Conservation (phyloP, 441 rosid genomes). For the Sinapis alba region DNA sequence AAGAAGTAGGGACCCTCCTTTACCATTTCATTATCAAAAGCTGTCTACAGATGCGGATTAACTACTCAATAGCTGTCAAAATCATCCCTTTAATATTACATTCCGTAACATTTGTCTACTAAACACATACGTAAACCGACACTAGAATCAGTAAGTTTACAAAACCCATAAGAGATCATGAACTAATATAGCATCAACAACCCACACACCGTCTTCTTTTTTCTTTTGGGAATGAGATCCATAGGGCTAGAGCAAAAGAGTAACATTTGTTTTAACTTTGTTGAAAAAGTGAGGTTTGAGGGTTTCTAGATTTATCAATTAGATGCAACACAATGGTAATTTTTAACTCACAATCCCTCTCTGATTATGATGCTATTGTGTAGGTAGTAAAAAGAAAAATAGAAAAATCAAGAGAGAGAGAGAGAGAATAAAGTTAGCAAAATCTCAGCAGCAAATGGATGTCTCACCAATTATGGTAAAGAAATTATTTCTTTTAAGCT, state of each 20-base stretch:
- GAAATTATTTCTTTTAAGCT: conserved; percentile 6
- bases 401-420: not conserved
- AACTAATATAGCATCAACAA: not conserved
- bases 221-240: not conserved
- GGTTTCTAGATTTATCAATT: conserved; percentile 21
- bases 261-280: not conserved
- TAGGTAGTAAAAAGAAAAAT: conserved; percentile 1
- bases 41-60: conserved; percentile 5
- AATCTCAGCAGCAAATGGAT: conserved; percentile 8
- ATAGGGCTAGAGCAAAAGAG: not conserved
- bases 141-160: not conserved
- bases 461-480: conserved; percentile 14
- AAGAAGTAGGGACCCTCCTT: conserved; percentile 41
- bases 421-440: conserved; percentile 4
- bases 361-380: not conserved
- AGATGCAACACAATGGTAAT: conserved; percentile 2
- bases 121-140: conserved; percentile 4
- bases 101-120: conserved; percentile 23
- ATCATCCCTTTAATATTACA: conserved; percentile 4
- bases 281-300: conserved; percentile 16
- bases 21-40: conserved; percentile 11
- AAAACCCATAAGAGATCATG: conserved; percentile 15
- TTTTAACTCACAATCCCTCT: not conserved
- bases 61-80: conserved; percentile 11
- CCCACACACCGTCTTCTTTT: not conserved